Conservation (phyloP, 176 grass and related monocot species). For the Oryza brachyantha region DNA sequence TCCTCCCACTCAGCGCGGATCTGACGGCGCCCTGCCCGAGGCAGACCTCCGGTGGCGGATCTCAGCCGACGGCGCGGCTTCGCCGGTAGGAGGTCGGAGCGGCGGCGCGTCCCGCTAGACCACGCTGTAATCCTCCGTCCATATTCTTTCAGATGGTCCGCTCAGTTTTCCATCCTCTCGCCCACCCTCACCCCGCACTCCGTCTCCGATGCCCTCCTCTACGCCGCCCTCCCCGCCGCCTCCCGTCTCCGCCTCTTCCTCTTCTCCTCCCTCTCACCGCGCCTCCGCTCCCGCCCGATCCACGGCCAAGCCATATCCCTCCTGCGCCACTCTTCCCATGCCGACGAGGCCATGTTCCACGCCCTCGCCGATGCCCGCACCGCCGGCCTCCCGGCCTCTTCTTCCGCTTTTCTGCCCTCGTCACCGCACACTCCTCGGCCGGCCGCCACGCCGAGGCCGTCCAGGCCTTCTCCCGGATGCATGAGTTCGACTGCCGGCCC, state of each 20-base stretch:
- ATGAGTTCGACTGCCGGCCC: conserved; percentile 68
- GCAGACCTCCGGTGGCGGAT: too few relatives aligned
- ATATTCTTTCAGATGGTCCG: too few relatives aligned
- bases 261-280: conserved; percentile 51
- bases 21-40: too few relatives aligned
- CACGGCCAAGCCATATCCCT: conserved; percentile 52
- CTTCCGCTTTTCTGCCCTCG: conserved; percentile 56
- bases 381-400: conserved; percentile 17
- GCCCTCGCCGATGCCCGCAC: conserved; percentile 49
- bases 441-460: conserved; percentile 58
- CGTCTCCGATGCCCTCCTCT: conserved; percentile 57
- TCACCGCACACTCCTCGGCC: conserved; percentile 51
- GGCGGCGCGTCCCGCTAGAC: too few relatives aligned
- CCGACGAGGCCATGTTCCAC: conserved; percentile 49
- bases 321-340: conserved; percentile 29
- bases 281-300: conserved; percentile 45
- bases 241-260: conserved; percentile 74
- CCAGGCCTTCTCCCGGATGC: conserved; percentile 67
- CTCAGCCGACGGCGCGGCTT: too few relatives aligned
- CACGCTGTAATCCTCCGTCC: too few relatives aligned
- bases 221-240: conserved; percentile 17
- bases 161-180: conserved; percentile 49
- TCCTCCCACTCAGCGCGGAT: too few relatives aligned
- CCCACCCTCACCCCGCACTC: conserved; percentile 50
- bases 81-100: too few relatives aligned